Evolutionary conservation across 116 monocot species (phyloP).

Genomic region (Iris pallida): DNA sequence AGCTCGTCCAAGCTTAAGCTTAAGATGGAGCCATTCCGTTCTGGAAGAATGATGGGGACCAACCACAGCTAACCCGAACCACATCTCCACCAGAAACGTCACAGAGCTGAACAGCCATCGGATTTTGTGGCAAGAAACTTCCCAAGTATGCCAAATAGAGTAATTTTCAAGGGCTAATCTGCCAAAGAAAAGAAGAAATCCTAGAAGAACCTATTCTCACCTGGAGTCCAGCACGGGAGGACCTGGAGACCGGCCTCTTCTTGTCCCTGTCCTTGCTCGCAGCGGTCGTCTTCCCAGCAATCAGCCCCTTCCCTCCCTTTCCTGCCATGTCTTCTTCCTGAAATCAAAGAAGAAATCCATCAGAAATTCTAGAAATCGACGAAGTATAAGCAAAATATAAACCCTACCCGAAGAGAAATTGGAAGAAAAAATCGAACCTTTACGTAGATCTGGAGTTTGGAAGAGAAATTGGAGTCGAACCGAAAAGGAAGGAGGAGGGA

Average conservation of each 20-base stretch:
- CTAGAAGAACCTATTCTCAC: conserved; percentile 10
- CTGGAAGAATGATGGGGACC: too few species aligned
- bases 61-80: too few species aligned
- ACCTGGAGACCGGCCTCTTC: conserved; percentile 72
- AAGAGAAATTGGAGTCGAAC: background rate
- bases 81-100: background rate
- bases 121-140: background rate
- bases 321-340: conserved; percentile 56
- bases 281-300: conserved; percentile 69
- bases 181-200: background rate
- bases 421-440: background rate
- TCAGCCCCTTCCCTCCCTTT: conserved; percentile 80
- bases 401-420: background rate
- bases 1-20: too few species aligned
- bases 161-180: background rate
- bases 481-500: background rate
- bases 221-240: conserved; percentile 80
- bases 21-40: too few species aligned
- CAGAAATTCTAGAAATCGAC: background rate
- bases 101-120: background rate
- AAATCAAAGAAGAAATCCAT: background rate
- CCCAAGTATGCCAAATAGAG: background rate
- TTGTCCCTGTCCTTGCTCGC: conserved; percentile 74
- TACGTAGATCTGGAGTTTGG: background rate
- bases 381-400: background rate